phyloP scores from a whole-genome alignment of 257 asterid genomes.

The Plantago major region DNA sequence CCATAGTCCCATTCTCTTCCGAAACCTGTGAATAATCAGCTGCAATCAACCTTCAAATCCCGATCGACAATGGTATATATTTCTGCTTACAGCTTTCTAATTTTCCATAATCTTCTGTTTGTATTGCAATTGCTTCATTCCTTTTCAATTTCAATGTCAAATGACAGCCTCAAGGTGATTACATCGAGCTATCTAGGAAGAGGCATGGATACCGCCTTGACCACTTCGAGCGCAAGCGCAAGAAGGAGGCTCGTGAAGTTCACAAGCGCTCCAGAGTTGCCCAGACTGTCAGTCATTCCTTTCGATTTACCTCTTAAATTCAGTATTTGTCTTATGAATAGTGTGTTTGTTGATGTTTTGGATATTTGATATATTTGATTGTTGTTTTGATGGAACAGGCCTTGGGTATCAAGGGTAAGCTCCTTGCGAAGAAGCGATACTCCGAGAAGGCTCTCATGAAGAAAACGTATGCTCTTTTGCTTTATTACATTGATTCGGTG shows the following conservation, averaged over 20 bases:
- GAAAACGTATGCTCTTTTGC: slow-evolving; percentile 44
- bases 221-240: slow-evolving; percentile 85
- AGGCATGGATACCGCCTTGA: slow-evolving; percentile 88
- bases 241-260: slow-evolving; percentile 97
- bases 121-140: background rate
- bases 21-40: too few relatives aligned
- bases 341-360: slow-evolving; percentile 5
- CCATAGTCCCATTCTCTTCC: too few relatives aligned
- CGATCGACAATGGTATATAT: slow-evolving; percentile 26
- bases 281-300: slow-evolving; percentile 40
- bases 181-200: slow-evolving; percentile 81
- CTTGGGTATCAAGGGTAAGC: slow-evolving; percentile 94
- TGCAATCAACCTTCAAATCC: background rate
- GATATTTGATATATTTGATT: background rate
- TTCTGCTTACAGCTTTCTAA: background rate
- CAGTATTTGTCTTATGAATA: background rate
- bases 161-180: slow-evolving; percentile 96
- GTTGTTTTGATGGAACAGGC: slow-evolving; percentile 37
- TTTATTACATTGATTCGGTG: too few relatives aligned
- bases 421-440: slow-evolving; percentile 78
- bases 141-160: background rate
- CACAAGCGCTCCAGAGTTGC: slow-evolving; percentile 77
- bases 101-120: background rate
- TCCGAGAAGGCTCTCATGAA: slow-evolving; percentile 89
- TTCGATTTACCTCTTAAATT: background rate